phyloP scores from a whole-genome alignment of 345 rosid species.

The Syzygium jambos region DNA sequence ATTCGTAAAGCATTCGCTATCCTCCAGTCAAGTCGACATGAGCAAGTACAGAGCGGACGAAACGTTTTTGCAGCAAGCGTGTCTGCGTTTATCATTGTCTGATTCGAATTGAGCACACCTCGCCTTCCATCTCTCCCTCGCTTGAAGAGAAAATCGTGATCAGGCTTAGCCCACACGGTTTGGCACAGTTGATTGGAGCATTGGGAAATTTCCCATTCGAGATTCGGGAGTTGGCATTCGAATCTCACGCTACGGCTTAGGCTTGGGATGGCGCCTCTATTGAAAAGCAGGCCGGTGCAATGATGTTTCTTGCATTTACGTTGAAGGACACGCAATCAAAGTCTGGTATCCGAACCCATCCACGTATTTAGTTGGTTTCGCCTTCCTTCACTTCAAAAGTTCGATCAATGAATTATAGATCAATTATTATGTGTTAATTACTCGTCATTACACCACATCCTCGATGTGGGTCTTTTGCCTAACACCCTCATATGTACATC shows the following conservation, averaged over 20 bases:
- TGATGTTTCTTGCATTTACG: neutral
- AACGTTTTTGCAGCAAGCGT: neutral
- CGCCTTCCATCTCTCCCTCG: neutral
- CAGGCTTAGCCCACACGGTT: neutral
- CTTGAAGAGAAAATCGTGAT: neutral
- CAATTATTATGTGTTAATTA: neutral
- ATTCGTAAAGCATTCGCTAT: neutral
- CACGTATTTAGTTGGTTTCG: rapidly evolving
- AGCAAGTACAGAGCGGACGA: neutral
- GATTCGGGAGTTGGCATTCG: neutral
- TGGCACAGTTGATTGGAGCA: neutral
- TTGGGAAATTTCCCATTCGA: neutral
- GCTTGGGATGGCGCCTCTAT: neutral
- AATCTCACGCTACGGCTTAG: neutral
- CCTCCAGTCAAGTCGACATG: neutral
- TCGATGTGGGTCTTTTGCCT: neutral
- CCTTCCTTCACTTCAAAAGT: neutral
- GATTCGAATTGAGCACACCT: neutral
- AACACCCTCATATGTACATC: neutral
- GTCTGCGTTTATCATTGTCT: neutral
- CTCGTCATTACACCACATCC: neutral
- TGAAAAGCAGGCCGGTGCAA: neutral
- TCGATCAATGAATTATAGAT: neutral
- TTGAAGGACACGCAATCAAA: neutral
- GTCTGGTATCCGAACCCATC: neutral